These are phyloP conservation scores for Trametes pubescens DNA, from an alignment of 1,284 basidiomycete species.

Conservation along the genomic window DNA sequence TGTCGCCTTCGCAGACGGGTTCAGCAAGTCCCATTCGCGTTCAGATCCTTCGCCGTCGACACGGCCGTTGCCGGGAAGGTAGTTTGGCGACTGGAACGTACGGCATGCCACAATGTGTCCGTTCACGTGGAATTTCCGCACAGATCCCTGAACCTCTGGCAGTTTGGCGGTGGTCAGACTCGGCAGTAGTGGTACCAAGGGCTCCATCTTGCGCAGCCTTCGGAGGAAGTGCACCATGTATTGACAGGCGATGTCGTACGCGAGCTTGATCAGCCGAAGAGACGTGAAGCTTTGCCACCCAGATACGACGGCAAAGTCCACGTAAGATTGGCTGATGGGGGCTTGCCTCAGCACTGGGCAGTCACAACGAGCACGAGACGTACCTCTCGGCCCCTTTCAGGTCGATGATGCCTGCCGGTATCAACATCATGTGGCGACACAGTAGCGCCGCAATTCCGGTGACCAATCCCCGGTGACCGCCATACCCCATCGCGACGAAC, in stretches of 20 bases:
- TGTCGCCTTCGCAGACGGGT: background rate
- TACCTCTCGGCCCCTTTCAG: background rate
- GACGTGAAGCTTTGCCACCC: background rate
- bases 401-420: background rate
- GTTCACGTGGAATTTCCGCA: background rate
- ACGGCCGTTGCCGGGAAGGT: background rate
- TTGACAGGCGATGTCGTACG: slow-evolving; percentile 1
- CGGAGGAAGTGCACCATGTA: slow-evolving; percentile 1
- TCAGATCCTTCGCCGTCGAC: background rate
- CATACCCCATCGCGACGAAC: background rate
- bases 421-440: background rate
- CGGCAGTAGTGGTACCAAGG: background rate
- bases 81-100: background rate
- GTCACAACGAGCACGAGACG: background rate
- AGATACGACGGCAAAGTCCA: background rate
- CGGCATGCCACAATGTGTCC: background rate
- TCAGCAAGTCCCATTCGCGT: background rate
- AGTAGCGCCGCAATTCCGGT: background rate
- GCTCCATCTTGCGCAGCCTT: background rate
- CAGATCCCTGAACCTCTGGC: background rate
- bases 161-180: background rate
- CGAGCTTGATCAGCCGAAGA: background rate
- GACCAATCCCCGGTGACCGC: background rate
- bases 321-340: background rate
- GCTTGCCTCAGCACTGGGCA: background rate